Conservation (phyloP, 2,329 filamentous ascomycete species). For the Alternaria novae-zelandiae region DNA sequence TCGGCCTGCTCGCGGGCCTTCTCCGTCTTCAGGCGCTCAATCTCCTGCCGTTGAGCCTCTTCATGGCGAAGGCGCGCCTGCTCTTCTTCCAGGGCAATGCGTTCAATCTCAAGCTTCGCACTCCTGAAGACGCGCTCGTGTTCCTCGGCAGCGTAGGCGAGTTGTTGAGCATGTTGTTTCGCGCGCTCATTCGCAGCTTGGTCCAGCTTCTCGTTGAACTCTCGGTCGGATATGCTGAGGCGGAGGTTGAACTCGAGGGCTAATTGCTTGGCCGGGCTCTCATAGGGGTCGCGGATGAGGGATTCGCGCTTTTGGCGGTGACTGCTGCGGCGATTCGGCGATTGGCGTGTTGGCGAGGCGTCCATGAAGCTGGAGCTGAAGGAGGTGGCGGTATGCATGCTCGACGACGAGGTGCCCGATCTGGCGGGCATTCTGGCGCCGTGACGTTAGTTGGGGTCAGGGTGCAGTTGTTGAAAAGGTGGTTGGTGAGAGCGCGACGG, state of each 20-base stretch:
- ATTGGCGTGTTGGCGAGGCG: constrained; percentile 41
- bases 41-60: constrained; percentile 44
- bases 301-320: constrained; percentile 32
- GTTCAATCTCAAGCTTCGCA: constrained; percentile 61
- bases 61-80: constrained; percentile 40
- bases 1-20: constrained; percentile 52
- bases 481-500: constrained; percentile 28
- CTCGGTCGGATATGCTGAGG: constrained; percentile 50
- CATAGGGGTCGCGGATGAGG: constrained; percentile 29
- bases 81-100: constrained; percentile 54
- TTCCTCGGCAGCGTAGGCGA: constrained; percentile 69
- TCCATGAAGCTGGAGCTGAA: constrained; percentile 41
- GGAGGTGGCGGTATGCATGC: constrained; percentile 43
- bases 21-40: constrained; percentile 52
- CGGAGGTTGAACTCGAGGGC: constrained; percentile 52
- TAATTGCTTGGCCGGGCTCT: constrained; percentile 45
- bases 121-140: constrained; percentile 69
- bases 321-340: constrained; percentile 38
- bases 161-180: constrained; percentile 67
- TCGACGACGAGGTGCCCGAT: constrained; percentile 43
- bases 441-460: constrained; percentile 4
- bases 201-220: constrained; percentile 67
- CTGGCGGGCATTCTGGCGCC: constrained; percentile 35
- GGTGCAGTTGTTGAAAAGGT: constrained; percentile 24
- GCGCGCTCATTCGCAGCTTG: constrained; percentile 67